Percentiles rank a stretch among this genome's conserved stretches.
These are phyloP conservation scores for Cerrena zonata DNA, from an alignment of 1,284 basidiomycete genomes.

Conservation along the genomic window DNA sequence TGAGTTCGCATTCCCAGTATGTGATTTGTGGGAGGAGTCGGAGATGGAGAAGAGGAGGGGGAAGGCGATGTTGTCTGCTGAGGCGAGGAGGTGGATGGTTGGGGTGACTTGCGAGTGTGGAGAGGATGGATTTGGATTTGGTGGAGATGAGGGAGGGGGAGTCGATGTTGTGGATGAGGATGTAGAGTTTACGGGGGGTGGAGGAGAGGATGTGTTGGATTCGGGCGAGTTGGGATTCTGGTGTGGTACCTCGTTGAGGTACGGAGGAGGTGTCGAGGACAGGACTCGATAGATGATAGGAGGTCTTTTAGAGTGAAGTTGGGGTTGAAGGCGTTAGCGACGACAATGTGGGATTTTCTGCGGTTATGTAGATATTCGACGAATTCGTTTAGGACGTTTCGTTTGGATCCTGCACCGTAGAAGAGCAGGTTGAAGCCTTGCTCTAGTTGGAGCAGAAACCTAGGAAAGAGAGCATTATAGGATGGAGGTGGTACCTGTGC, in stretches of 20 bases:
- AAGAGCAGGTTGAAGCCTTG: slow-evolving; percentile 82
- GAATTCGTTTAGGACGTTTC: slow-evolving; percentile 67
- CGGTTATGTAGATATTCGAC: slow-evolving; percentile 30
- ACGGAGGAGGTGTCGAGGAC: slow-evolving; percentile 39
- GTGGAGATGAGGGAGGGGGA: slow-evolving; percentile 59
- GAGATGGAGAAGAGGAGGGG: slow-evolving; percentile 71
- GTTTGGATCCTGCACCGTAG: slow-evolving; percentile 85
- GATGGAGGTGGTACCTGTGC: slow-evolving; percentile 25
- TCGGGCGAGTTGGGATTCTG: slow-evolving; percentile 62
- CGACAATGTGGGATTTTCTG: slow-evolving; percentile 59
- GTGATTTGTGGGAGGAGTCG: slow-evolving; percentile 51
- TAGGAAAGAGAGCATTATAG: slow-evolving; percentile 41
- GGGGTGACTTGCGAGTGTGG: slow-evolving; percentile 66
- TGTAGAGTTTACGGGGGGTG: slow-evolving; percentile 47
- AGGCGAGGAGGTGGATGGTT: slow-evolving; percentile 73
- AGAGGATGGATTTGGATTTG: slow-evolving; percentile 59
- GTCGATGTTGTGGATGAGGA: slow-evolving; percentile 83
- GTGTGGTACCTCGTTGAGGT: slow-evolving; percentile 29
- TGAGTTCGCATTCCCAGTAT: slow-evolving; percentile 9
- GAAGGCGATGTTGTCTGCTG: slow-evolving; percentile 81
- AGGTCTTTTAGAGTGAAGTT: slow-evolving; percentile 67
- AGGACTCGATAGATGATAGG: slow-evolving; percentile 58
- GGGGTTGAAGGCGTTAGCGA: slow-evolving; percentile 78
- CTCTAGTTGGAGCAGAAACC: slow-evolving; percentile 66
- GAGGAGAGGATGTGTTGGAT: slow-evolving; percentile 63